phyloP scores from a whole-genome alignment of 331 rosid species.

The Arachis monticola region DNA sequence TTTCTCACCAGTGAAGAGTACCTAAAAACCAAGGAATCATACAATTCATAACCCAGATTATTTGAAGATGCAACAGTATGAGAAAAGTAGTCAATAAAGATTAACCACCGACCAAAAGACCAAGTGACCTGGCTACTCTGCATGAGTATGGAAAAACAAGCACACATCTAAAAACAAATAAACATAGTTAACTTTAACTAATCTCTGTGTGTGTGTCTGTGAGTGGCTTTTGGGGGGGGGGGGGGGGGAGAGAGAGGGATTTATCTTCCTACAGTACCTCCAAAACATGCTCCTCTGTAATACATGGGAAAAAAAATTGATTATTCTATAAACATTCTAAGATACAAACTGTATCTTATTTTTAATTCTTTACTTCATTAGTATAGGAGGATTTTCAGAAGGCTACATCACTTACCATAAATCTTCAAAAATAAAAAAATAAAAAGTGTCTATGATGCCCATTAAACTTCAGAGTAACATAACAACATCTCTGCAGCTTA shows the following conservation, averaged over 20 bases:
- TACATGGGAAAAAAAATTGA: no score
- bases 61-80: conserved; percentile 7
- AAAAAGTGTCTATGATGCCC: neutral
- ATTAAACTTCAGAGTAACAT: conserved; percentile 19
- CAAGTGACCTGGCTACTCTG: conserved; percentile 1
- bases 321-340: no score
- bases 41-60: conserved; percentile 28
- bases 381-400: no score
- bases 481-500: conserved; percentile 3
- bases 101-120: conserved; percentile 7
- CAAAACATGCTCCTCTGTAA: no score
- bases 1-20: conserved; percentile 90
- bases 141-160: neutral
- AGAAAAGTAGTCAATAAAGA: conserved; percentile 20
- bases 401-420: neutral
- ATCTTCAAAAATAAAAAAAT: conserved; percentile 15
- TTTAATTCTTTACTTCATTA: no score
- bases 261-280: no score
- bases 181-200: conserved; percentile 13
- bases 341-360: no score
- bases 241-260: neutral
- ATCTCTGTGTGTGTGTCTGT: neutral
- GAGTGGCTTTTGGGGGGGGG: neutral
- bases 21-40: conserved; percentile 53
- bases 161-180: conserved; percentile 1